These are phyloP conservation scores for Septoria linicola DNA, from an alignment of 2,329 filamentous ascomycete species.

Conservation along the genomic window DNA sequence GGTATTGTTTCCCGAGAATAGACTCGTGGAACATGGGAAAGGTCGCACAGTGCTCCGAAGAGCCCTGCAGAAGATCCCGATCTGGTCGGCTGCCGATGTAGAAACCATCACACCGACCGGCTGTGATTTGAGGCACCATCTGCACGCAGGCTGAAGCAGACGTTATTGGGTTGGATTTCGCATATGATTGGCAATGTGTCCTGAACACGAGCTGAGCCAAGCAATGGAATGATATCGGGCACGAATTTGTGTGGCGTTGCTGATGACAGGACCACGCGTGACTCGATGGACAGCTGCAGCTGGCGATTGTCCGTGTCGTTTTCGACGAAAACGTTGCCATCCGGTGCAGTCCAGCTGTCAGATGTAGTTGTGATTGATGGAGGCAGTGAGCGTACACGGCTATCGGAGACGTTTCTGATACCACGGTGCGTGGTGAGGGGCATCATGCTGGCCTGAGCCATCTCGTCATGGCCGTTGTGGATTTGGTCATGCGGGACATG, in stretches of 20 bases:
- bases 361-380: not conserved
- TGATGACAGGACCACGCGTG: constrained; percentile 6
- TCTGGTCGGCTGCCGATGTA: constrained; percentile 11
- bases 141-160: not conserved
- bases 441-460: too few species aligned
- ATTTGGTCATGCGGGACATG: not conserved
- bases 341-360: not conserved
- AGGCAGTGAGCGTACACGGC: not conserved
- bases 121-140: constrained; percentile 1
- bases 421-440: not conserved
- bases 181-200: constrained; percentile 9
- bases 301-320: not conserved
- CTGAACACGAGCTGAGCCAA: not conserved
- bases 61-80: constrained; percentile 9
- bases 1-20: constrained; percentile 17
- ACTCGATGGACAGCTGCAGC: too few species aligned
- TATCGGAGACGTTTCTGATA: constrained; percentile 3
- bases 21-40: constrained; percentile 6
- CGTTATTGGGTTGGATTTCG: not conserved
- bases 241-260: not conserved
- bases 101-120: not conserved
- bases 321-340: not conserved
- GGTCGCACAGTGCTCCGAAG: constrained; percentile 10
- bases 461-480: not conserved
- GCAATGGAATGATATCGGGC: too few species aligned